phyloP scores from a whole-genome alignment of 140 eudicot species.

The Ambrosia hybrid region DNA sequence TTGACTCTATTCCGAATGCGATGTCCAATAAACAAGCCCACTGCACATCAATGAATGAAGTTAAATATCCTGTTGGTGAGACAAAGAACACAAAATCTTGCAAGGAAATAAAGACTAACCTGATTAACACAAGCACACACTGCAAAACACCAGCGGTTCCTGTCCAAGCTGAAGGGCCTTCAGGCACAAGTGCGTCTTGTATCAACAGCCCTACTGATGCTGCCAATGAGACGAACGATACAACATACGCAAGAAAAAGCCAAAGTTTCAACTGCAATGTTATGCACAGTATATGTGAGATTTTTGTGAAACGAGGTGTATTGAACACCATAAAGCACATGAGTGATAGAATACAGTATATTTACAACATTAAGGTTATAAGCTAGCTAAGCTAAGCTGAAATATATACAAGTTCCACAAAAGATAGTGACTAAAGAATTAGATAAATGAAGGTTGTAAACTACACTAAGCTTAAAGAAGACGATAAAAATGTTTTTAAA shows the following conservation, averaged over 20 bases:
- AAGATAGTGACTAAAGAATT: no score
- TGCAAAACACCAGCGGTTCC: slow-evolving; percentile 85
- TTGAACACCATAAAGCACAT: background rate
- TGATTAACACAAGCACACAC: slow-evolving; percentile 73
- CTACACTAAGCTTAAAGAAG: background rate
- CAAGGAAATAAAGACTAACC: slow-evolving; percentile 43
- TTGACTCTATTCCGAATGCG: slow-evolving; percentile 50
- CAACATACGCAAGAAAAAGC: slow-evolving; percentile 81
- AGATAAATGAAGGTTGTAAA: no score
- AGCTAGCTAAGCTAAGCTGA: no score
- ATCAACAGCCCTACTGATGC: slow-evolving; percentile 77
- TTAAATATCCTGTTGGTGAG: background rate
- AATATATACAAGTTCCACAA: background rate
- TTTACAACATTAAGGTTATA: no score
- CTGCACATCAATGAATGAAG: slow-evolving; percentile 25
- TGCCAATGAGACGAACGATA: slow-evolving; percentile 77
- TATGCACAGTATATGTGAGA: slow-evolving; percentile 9
- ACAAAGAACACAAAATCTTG: background rate
- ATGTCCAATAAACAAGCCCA: slow-evolving; percentile 64
- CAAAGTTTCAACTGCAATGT: slow-evolving; percentile 74
- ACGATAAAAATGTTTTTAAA: background rate
- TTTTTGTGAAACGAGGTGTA: background rate
- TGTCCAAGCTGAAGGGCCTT: slow-evolving; percentile 85
- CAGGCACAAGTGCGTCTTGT: slow-evolving; percentile 64
- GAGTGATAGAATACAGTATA: background rate